These are phyloP conservation scores for Sapria himalayana DNA, from an alignment of 345 rosid species.

Conservation along the genomic window DNA sequence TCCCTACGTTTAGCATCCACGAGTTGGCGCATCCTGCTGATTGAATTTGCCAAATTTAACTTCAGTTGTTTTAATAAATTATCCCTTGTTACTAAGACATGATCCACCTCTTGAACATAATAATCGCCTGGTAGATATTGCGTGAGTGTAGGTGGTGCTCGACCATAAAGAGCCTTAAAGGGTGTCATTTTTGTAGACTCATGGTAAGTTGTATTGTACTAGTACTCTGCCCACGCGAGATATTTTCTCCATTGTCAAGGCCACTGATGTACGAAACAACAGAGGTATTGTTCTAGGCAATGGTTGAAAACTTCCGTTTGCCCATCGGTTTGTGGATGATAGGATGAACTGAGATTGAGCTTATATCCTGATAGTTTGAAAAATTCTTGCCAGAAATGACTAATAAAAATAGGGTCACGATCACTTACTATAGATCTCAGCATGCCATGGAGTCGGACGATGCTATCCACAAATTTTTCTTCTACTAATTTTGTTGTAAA, in stretches of 20 bases:
- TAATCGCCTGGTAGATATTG: neutral
- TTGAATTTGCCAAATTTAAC: neutral
- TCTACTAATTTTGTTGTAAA: neutral
- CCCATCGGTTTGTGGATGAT: neutral
- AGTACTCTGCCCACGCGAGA: neutral
- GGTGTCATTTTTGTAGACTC: neutral
- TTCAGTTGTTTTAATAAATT: neutral
- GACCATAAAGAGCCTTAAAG: conserved; percentile 1
- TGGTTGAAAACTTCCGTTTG: conserved; percentile 1
- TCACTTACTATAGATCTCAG: neutral
- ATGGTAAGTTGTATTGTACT: conserved; percentile 5
- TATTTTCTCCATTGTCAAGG: neutral
- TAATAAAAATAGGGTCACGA: neutral
- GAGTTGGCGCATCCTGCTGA: neutral
- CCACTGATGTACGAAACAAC: neutral
- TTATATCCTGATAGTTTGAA: neutral
- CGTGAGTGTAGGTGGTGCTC: neutral
- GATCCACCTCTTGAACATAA: neutral
- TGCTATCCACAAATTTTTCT: neutral
- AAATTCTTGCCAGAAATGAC: neutral
- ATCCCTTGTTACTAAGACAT: neutral
- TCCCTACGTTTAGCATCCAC: too few species aligned
- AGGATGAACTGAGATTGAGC: neutral
- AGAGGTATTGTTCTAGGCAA: neutral
- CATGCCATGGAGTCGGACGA: neutral